phyloP scores from a whole-genome alignment of 257 asterid genomes.

The Avicennia marina region DNA sequence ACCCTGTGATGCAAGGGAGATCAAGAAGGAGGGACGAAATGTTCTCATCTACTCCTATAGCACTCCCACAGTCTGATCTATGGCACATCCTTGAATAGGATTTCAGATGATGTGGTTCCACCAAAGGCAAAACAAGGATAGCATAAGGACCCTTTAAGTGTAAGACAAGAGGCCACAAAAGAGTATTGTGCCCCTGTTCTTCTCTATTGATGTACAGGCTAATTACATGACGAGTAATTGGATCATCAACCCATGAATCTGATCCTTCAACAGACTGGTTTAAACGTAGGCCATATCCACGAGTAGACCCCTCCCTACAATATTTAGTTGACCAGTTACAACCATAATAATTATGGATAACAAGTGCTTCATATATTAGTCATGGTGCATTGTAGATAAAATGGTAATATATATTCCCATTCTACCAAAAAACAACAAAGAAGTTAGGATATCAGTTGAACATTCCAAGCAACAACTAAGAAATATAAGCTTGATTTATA shows the following conservation, averaged over 20 bases:
- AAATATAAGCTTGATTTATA: too few species aligned
- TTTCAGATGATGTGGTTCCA: slow-evolving; percentile 76
- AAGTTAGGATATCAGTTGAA: too few species aligned
- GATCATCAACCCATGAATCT: slow-evolving; percentile 98
- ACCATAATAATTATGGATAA: slow-evolving; percentile 16
- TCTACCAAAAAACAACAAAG: too few species aligned
- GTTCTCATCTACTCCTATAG: slow-evolving; percentile 66
- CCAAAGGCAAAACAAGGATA: slow-evolving; percentile 74
- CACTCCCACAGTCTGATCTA: slow-evolving; percentile 72
- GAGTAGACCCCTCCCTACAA: slow-evolving; percentile 83
- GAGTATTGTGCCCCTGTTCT: slow-evolving; percentile 45
- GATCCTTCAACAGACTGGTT: slow-evolving; percentile 78
- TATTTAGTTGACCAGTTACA: slow-evolving; percentile 11
- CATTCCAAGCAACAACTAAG: too few species aligned
- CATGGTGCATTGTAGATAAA: too few species aligned
- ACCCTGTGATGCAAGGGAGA: slow-evolving; percentile 99
- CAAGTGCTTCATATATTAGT: too few species aligned
- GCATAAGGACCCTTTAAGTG: slow-evolving; percentile 67
- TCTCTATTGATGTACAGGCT: slow-evolving; percentile 52
- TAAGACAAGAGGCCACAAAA: slow-evolving; percentile 80
- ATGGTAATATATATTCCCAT: too few species aligned
- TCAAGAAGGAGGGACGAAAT: slow-evolving; percentile 68
- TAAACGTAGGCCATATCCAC: slow-evolving; percentile 78
- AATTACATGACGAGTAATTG: slow-evolving; percentile 77
- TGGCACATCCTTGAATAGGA: slow-evolving; percentile 67